Base-by-base conservation (phyloP, 768 basidiomycete genomes). In the Kwoniella sp. region DNA sequence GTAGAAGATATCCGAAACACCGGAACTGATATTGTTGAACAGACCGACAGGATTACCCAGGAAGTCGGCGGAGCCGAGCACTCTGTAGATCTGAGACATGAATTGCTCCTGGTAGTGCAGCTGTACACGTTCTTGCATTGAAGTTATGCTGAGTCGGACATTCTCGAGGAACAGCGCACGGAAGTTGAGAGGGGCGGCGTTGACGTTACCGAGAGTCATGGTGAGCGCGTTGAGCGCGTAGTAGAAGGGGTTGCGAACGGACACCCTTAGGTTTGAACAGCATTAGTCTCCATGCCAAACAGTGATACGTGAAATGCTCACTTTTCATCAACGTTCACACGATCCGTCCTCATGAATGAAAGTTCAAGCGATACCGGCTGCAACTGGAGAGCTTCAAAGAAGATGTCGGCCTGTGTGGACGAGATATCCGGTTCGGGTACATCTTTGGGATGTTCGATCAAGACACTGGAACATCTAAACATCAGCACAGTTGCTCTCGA, bases 11-110 rank as follows among this genome's bases (percentile, higher is more conserved):
- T 99, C 96, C 57, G 90, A 90, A 5, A 98, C 91, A 12, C 96
- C 96, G 27, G 93, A 96, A 75, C 92, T 95, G 75, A 99, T 93
- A 75, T 98, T 98, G 54, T 90, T 95, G 84, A 99, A 98, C 48
- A 99, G 84, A 10, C 96, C 96, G 49, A 98, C 93, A 3, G 95
- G 95, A 57, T 79, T 79, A 21, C 79, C 83, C 26, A 83, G 66
- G 81, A 98, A 95, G 81, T 98, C 95, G 0, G 94, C 96, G 5
- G 94, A 97, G n/a, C 96, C 95, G 15, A 99, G 84, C 48, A 99
- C 90, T 37, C 96, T 88, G 79, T 98, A 98, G 2, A 98, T 84
- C 77, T 99, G 96, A 12, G 91, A 88, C 40, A 95, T 83, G 58
- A 96, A 86, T 73, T 97, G 93, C 79, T 96, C 90, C 36, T 90